A percentile compares a stretch with the other conserved stretches of the same genome.
phyloP scores from a whole-genome alignment of 1,284 basidiomycete species.

The Heterobasidion irregulare region DNA sequence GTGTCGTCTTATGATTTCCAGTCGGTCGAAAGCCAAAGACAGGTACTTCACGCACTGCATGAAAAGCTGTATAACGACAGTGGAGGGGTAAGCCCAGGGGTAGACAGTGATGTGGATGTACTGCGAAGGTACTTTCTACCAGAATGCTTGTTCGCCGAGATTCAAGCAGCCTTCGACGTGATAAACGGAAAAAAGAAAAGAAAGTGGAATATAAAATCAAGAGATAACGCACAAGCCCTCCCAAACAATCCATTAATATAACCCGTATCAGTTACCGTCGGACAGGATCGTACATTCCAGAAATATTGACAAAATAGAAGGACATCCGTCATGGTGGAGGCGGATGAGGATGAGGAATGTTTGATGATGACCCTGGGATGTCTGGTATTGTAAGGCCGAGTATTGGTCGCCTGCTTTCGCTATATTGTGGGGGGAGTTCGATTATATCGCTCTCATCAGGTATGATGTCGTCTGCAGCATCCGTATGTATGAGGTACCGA shows the following conservation, averaged over 20 bases:
- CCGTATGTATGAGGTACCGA: constrained; percentile 64
- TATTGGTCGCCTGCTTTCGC: constrained; percentile 33
- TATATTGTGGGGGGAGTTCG: constrained; percentile 72
- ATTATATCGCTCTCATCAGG: constrained; percentile 47
- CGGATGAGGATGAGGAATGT: neutral
- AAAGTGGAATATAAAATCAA: neutral
- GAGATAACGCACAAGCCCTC: neutral
- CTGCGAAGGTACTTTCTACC: too few relatives aligned
- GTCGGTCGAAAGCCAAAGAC: too few relatives aligned
- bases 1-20: too few relatives aligned
- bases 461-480: constrained; percentile 44
- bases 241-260: neutral
- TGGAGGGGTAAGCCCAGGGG: too few relatives aligned
- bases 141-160: too few relatives aligned
- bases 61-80: too few relatives aligned
- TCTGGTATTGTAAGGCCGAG: neutral
- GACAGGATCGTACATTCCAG: neutral
- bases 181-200: neutral
- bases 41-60: too few relatives aligned
- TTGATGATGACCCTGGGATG: neutral
- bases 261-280: neutral
- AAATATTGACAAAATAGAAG: neutral
- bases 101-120: too few relatives aligned
- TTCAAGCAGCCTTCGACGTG: too few relatives aligned
- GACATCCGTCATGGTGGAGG: neutral